Evolutionary conservation across 2,329 filamentous ascomycete species (phyloP).

Genomic region (Raffaelea deltoideospora): DNA sequence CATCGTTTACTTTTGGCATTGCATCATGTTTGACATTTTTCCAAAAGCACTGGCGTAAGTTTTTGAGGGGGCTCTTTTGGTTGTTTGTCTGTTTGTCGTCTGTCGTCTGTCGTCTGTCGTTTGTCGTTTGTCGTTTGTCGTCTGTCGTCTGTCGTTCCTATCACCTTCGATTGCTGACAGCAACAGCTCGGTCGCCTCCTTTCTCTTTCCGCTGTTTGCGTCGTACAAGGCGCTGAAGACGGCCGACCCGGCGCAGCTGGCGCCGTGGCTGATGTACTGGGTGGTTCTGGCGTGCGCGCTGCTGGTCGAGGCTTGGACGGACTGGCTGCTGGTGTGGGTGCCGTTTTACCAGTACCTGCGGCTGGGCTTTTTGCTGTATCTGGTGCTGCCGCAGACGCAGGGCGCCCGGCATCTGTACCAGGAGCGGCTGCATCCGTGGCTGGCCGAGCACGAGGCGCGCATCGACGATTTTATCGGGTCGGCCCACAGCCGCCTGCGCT

Average conservation of each 20-base stretch:
- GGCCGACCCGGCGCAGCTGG: conserved; percentile 72
- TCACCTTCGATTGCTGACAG: conserved; percentile 2
- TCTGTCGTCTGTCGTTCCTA: neutral
- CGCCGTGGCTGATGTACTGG: conserved; percentile 99
- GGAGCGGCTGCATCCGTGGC: conserved; percentile 72
- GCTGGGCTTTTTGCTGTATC: conserved; percentile 75
- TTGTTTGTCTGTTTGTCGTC: neutral
- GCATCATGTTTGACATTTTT: conserved; percentile 9
- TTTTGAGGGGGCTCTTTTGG: neutral
- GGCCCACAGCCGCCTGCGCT: conserved; percentile 62
- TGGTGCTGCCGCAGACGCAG: conserved; percentile 94
- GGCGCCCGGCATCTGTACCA: conserved; percentile 79
- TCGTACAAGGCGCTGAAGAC: conserved; percentile 97
- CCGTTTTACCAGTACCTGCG: conserved; percentile 92
- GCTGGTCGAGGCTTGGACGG: conserved; percentile 72
- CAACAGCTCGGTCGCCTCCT: conserved; percentile 64
- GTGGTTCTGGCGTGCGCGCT: conserved; percentile 74
- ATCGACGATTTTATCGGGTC: conserved; percentile 85
- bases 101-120: neutral
- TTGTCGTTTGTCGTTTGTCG: neutral
- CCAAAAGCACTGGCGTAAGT: conserved; percentile 9
- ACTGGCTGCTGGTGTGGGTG: conserved; percentile 77
- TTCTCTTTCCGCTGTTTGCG: conserved; percentile 89
- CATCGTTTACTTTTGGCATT: too few species aligned
- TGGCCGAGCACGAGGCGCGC: conserved; percentile 68